Base-by-base conservation (phyloP, 352 stramenopile genomes). In the Peronospora belbahrii region DNA sequence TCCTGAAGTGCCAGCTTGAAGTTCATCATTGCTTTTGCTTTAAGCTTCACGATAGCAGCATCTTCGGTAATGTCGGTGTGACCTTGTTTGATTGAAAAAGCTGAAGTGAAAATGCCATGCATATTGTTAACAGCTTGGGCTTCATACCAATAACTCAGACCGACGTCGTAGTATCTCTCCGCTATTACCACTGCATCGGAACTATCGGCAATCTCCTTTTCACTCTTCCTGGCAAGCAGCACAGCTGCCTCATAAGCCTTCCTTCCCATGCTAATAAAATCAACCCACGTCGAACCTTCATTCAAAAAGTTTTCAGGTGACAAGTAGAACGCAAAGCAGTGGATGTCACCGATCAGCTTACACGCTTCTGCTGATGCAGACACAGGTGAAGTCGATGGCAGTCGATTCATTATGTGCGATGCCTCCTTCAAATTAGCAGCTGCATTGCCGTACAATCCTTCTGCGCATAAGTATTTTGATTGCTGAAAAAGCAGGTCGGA, bases 311-410 rank as follows among this genome's bases (percentile, higher is more conserved):
- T 56, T 8, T 61, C 44, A 3, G 79, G 77, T 5, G 79, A 75
- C 45, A 94, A 61, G 51, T 88, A 88, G 46, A 89, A 94, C 15
- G 78, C 75, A 50, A 92, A 90, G 38, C 69, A 74, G 47, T 91
- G 74, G 22, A 94, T 67, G 37, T 94, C 83, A 15, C 79, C 83
- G 1, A 92, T 64, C 24, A 94, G 40, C 56, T 92, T 91, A 32
- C 72, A 62, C 2, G 45, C 60, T 41, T 83, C 67, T 4, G 55
- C 59, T 10, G 67, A 76, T 5, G 36, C 45, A 15, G 51, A 60
- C 0, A 70, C 32, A 6, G 43, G 22, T 4, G 62, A 65, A 1
- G 55, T 51, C 0, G 56, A 65, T 15, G 57, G 60, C 8, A 79
- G 28, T 6, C 42, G 19, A 19, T 65, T 65, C 38, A 90, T 66